A percentile compares a stretch with the other conserved stretches of the same genome.
phyloP scores from a whole-genome alignment of 2,329 filamentous ascomycete species.

The Botrytis cinerea region DNA sequence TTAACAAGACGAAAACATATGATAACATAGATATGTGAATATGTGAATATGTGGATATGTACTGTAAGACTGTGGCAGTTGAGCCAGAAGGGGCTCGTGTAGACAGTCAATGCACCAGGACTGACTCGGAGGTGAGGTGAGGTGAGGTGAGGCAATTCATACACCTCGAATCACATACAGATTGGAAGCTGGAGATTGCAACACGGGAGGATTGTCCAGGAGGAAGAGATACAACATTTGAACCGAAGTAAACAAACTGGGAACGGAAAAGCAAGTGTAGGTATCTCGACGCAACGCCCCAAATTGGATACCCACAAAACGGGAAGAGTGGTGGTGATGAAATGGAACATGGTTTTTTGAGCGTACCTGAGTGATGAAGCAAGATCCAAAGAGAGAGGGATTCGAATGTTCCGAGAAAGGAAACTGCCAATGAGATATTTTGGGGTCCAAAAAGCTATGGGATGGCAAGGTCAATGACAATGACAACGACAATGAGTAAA shows the following conservation, averaged over 20 bases:
- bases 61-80: background rate
- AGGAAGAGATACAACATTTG: background rate
- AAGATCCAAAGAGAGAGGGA: constrained; percentile 11
- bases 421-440: constrained; percentile 6
- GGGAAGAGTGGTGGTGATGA: constrained; percentile 8
- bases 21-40: background rate
- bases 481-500: background rate
- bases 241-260: background rate
- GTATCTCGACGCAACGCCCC: background rate
- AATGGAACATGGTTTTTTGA: constrained; percentile 1
- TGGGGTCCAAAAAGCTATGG: background rate
- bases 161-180: background rate
- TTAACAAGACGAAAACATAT: background rate
- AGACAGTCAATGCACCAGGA: constrained; percentile 12
- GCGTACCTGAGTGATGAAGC: constrained; percentile 17
- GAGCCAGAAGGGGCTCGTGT: background rate
- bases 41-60: background rate
- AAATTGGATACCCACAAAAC: constrained; percentile 13
- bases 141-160: background rate
- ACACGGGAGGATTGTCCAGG: background rate
- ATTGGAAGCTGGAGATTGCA: background rate
- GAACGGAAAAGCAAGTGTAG: background rate
- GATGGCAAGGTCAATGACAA: background rate
- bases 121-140: constrained; percentile 1
- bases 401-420: background rate